Percentiles rank a stretch among this genome's conserved stretches.
phyloP scores from a whole-genome alignment of 2,329 filamentous ascomycete species.

The Aurifilum marmelostoma region DNA sequence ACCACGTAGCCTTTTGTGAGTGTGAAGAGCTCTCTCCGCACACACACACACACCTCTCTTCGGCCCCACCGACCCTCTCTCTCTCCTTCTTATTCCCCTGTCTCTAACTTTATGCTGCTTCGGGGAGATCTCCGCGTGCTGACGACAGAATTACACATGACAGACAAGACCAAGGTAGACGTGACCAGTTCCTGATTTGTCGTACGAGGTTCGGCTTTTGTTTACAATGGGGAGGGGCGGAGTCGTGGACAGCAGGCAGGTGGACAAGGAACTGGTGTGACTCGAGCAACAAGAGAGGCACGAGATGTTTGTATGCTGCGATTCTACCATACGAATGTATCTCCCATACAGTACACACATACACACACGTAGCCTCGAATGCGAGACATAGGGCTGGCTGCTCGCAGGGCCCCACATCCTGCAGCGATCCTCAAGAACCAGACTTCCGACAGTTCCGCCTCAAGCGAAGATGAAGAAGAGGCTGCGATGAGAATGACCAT shows the following conservation, averaged over 20 bases:
- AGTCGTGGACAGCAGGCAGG: not conserved
- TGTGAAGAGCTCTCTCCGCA: slow-evolving; percentile 12
- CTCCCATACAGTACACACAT: not conserved
- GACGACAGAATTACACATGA: not conserved
- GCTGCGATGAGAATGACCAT: slow-evolving; percentile 1
- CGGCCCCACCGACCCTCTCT: not conserved
- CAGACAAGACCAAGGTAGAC: slow-evolving; percentile 42
- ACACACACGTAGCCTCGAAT: not conserved
- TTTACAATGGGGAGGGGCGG: not conserved
- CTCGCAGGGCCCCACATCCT: not conserved
- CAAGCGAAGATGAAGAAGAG: not conserved
- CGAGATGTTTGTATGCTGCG: not conserved
- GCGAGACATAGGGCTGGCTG: not conserved
- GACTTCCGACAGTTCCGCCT: not conserved
- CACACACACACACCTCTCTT: not conserved
- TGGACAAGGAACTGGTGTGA: not conserved
- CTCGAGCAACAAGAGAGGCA: not conserved
- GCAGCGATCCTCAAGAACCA: not conserved
- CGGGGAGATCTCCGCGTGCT: not conserved
- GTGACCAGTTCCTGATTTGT: slow-evolving; percentile 27
- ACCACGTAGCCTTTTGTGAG: slow-evolving; percentile 63
- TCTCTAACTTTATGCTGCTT: not conserved
- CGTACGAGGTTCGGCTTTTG: not conserved
- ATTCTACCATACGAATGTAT: not conserved
- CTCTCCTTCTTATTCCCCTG: too few relatives aligned